Percentiles rank a stretch among this genome's conserved stretches.
phyloP scores from a whole-genome alignment of 352 stramenopile species.

The Pythium brachiatum region DNA sequence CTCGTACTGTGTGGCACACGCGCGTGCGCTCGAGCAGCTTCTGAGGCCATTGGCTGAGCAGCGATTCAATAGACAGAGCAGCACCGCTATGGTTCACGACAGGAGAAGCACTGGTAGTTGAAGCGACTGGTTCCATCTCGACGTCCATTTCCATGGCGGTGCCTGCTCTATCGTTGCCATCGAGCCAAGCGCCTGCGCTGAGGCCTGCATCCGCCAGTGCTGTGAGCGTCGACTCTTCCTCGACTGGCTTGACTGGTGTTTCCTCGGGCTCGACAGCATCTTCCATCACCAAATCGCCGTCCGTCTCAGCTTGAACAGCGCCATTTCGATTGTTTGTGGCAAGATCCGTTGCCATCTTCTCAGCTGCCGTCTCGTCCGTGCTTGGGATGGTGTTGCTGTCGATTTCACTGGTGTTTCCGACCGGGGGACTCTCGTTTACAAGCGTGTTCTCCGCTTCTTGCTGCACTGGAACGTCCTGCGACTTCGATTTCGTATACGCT shows the following conservation, averaged over 20 bases:
- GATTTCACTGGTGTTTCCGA: not conserved
- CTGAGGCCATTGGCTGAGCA: conserved; percentile 48
- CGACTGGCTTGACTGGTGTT: not conserved
- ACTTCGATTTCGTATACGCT: conserved; percentile 24
- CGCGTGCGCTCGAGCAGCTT: conserved; percentile 41
- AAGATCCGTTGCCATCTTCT: not conserved
- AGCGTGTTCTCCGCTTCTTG: not conserved
- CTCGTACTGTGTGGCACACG: conserved; percentile 34
- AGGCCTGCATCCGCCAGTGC: not conserved
- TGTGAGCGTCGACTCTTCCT: conserved; percentile 10
- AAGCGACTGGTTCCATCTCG: not conserved
- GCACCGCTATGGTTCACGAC: not conserved
- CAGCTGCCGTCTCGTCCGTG: not conserved
- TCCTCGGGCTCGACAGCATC: not conserved
- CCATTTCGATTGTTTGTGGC: not conserved
- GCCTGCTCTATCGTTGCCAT: not conserved
- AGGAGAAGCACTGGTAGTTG: not conserved
- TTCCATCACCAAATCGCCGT: conserved; percentile 1
- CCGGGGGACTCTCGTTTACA: not conserved
- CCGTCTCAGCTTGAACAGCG: not conserved
- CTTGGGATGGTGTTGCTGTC: not conserved
- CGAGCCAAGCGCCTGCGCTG: conserved; percentile 9
- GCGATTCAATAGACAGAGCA: conserved; percentile 9
- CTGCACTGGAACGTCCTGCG: not conserved
- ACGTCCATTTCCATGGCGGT: not conserved